Base-by-base conservation (phyloP, 345 rosid genomes). In the Sapria himalayana region DNA sequence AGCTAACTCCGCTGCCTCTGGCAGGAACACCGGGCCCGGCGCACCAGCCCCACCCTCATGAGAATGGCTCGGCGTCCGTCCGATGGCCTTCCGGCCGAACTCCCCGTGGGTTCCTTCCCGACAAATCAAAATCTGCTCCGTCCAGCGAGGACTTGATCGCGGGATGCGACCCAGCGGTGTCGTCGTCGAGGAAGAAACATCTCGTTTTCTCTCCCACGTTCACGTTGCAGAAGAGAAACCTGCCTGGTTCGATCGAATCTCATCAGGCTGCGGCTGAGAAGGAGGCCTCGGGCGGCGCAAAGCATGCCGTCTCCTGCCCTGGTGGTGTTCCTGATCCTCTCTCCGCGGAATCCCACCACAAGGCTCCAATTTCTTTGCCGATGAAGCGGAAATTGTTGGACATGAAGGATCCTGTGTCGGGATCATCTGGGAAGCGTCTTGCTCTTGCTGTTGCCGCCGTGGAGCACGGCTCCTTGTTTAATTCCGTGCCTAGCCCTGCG, bases 1-100 rank as follows among this genome's bases (percentile, higher is more conserved):
- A 89, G 47, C 61, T 89, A 67, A 67, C 71, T 45, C 91, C 98
- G 58, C 65, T 89, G 45, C 68, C 93, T 32, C 46, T 66, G 66
- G 84, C 71, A 9, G 70, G 72, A 37, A 71, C 84, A 45, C 69
- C 81, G 49, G 72, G 78, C 35, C 71, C 76, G 37, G 58, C 67
- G 41, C 73, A 61, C 54, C 79, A 66, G 41, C 47, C 57, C 36
- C 44, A 72, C 43, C 39, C 67, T 1, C 91, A 69, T 37, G 98
- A 89, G 58, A 63, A 59, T 32, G 53, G 74, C 9, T 63, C 57
- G 19, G 48, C 54, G 41, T 94, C 70, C 23, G 49, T 70, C 31
- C 93, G 74, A 49, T 89, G 98, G 98, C 98, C 94, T 8, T 72
- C 78, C 24, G 78, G 85, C 47, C 85, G 91, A 40, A 50, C 48